These are phyloP conservation scores for Maudiozyma humilis DNA, from an alignment of 1,139 yeast genomes.

Conservation along the genomic window DNA sequence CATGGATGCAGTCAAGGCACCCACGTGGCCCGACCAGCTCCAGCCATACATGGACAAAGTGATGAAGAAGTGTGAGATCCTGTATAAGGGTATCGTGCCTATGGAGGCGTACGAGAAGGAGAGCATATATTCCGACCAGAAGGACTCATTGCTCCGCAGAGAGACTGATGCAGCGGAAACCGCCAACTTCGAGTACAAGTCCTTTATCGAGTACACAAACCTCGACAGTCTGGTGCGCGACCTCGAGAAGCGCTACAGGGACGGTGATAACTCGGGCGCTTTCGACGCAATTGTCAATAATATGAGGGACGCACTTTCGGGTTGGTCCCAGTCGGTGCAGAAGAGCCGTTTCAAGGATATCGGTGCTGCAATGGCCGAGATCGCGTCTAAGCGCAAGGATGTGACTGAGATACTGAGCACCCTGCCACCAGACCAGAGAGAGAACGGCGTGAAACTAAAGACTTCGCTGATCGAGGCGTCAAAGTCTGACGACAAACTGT, in stretches of 20 bases:
- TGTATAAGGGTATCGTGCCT: slow-evolving; percentile 78
- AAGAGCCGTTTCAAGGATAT: slow-evolving; percentile 26
- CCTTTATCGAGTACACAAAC: slow-evolving; percentile 72
- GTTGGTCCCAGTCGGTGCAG: slow-evolving; percentile 25
- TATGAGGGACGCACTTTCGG: slow-evolving; percentile 25
- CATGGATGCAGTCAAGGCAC: slow-evolving; percentile 63
- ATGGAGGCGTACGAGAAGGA: slow-evolving; percentile 78
- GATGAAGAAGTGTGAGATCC: slow-evolving; percentile 44
- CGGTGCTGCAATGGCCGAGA: slow-evolving; percentile 21
- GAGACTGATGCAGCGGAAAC: slow-evolving; percentile 71
- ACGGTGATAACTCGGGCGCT: slow-evolving; percentile 12
- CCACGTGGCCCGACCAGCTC: slow-evolving; percentile 26
- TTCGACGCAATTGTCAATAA: slow-evolving; percentile 21
- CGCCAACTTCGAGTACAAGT: slow-evolving; percentile 68
- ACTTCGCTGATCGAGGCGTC: slow-evolving; percentile 58
- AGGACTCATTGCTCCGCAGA: slow-evolving; percentile 64
- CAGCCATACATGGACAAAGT: slow-evolving; percentile 47
- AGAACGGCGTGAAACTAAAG: slow-evolving; percentile 27
- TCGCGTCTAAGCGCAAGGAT: slow-evolving; percentile 33
- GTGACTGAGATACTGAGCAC: slow-evolving; percentile 31
- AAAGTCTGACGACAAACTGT: slow-evolving; percentile 53
- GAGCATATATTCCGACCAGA: slow-evolving; percentile 82
- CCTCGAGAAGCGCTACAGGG: slow-evolving; percentile 34
- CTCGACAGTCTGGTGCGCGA: slow-evolving; percentile 61
- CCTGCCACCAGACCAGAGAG: slow-evolving; percentile 24